Evolutionary conservation across 148 eudicot species (phyloP).

Genomic region (Amaranthus palmeri): DNA sequence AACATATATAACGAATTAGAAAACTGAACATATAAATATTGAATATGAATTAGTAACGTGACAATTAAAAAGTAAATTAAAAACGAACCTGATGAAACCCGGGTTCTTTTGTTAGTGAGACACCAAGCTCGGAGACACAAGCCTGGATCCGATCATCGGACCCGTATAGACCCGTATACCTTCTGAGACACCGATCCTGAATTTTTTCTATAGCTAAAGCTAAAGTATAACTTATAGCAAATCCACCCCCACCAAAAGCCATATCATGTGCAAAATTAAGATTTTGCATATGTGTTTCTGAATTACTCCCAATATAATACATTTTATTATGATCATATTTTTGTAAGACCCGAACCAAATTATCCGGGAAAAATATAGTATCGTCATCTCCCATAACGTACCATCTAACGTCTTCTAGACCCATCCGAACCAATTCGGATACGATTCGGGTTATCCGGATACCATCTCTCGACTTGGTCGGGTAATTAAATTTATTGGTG

Average conservation of each 20-base stretch:
- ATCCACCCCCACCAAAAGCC: conserved; percentile 76
- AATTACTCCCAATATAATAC: conserved; percentile 52
- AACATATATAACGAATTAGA: not conserved
- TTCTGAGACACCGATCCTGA: conserved; percentile 45
- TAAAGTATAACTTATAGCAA: conserved; percentile 55
- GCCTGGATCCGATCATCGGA: conserved; percentile 68
- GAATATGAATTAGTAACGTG: not conserved
- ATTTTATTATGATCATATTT: conserved; percentile 56
- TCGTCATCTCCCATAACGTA: conserved; percentile 69
- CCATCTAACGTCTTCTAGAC: conserved; percentile 41
- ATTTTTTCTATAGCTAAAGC: conserved; percentile 47
- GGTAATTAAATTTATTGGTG: conserved; percentile 36
- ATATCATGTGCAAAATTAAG: conserved; percentile 40
- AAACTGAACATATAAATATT: no score
- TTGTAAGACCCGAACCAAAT: conserved; percentile 44
- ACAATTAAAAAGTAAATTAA: not conserved
- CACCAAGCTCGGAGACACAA: conserved; percentile 64
- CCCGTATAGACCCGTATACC: conserved; percentile 45
- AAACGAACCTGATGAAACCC: conserved; percentile 68
- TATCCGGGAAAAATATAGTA: conserved; percentile 48
- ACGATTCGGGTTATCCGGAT: conserved; percentile 58
- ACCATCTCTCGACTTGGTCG: conserved; percentile 25
- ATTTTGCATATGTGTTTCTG: conserved; percentile 56
- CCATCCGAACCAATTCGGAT: conserved; percentile 47
- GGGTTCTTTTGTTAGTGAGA: conserved; percentile 50